Evolutionary conservation across 2,329 filamentous ascomycete species (phyloP).

Genomic region (Fusarium secorum): DNA sequence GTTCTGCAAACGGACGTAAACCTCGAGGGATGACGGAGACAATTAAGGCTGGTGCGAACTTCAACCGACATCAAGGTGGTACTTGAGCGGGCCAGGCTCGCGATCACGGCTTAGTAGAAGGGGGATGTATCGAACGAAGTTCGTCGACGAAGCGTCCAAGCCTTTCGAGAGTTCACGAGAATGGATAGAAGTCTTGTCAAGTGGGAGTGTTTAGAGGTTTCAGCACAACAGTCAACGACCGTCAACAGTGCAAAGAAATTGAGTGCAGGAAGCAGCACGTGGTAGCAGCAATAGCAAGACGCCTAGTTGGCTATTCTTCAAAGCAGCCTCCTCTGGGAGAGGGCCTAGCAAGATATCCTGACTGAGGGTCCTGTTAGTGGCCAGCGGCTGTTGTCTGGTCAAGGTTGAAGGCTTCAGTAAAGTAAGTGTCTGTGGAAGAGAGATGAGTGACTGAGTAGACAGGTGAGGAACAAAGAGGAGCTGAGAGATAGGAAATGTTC

Average conservation of each 20-base stretch:
- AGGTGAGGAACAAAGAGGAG: slow-evolving; percentile 6
- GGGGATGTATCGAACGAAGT: slow-evolving; percentile 7
- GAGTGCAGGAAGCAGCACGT: slow-evolving; percentile 33
- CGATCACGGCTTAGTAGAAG: slow-evolving; percentile 26
- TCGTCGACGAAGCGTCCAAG: slow-evolving; percentile 13
- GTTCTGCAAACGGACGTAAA: slow-evolving; percentile 66
- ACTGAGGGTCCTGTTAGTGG: slow-evolving; percentile 34
- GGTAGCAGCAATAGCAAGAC: slow-evolving; percentile 39
- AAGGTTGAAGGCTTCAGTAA: slow-evolving; percentile 11
- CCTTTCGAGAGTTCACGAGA: slow-evolving; percentile 5
- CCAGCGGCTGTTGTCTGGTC: slow-evolving; percentile 31
- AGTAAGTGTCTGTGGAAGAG: slow-evolving; percentile 1
- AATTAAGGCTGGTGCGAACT: slow-evolving; percentile 63
- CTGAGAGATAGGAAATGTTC: slow-evolving; percentile 11
- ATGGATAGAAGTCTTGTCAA: slow-evolving; percentile 3
- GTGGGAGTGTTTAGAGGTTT: not conserved
- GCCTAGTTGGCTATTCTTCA: slow-evolving; percentile 38
- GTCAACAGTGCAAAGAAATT: slow-evolving; percentile 10
- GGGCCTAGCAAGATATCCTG: slow-evolving; percentile 38
- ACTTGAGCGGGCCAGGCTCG: slow-evolving; percentile 45
- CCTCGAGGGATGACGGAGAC: slow-evolving; percentile 63
- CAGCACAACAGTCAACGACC: slow-evolving; percentile 4
- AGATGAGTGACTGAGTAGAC: slow-evolving; percentile 3
- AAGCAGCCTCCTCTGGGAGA: slow-evolving; percentile 31
- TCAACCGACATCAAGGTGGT: slow-evolving; percentile 68